phyloP scores from a whole-genome alignment of 139 green algal species.

The Deuterostichococcus epilithicus region DNA sequence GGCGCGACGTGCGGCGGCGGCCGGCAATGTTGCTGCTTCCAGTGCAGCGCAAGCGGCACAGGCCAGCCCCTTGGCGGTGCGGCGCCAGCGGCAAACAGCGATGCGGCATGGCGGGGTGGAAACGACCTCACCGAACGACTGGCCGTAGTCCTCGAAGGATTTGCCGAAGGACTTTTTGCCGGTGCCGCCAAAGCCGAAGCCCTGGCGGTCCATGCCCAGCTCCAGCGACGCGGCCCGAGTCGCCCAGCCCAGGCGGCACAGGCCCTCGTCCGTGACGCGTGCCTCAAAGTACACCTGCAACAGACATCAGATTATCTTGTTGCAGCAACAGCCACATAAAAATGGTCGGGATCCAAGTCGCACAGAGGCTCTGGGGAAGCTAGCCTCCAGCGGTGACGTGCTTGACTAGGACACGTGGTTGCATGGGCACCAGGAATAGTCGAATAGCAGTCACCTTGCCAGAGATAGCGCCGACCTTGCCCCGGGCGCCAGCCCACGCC shows the following conservation, averaged over 20 bases:
- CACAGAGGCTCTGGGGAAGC: no score
- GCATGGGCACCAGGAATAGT: constrained; percentile 6
- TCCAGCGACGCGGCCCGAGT: constrained; percentile 47
- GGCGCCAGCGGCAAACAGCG: no score
- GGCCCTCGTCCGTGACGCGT: constrained; percentile 60
- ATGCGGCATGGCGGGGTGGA: no score
- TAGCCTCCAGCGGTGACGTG: no score
- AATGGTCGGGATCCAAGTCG: no score
- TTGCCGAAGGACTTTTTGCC: constrained; percentile 63
- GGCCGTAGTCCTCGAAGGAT: constrained; percentile 69
- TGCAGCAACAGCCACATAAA: no score
- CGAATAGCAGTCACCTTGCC: no score
- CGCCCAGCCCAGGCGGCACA: constrained; percentile 72
- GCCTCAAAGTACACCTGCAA: constrained; percentile 51
- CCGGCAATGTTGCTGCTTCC: no score
- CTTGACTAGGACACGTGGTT: neutral
- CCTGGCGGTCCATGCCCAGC: constrained; percentile 56
- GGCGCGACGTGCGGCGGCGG: no score
- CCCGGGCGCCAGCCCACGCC: constrained; percentile 56
- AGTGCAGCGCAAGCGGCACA: no score
- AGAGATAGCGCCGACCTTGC: constrained; percentile 37
- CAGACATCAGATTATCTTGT: no score
- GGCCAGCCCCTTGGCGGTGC: no score
- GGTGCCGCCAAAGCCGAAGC: constrained; percentile 70
- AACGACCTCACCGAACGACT: constrained; percentile 34